Evolutionary conservation across 1,284 basidiomycete genomes (phyloP), one percentile per base, ranked within the genome.

Genomic region (Pseudozyma pruni): DNA sequence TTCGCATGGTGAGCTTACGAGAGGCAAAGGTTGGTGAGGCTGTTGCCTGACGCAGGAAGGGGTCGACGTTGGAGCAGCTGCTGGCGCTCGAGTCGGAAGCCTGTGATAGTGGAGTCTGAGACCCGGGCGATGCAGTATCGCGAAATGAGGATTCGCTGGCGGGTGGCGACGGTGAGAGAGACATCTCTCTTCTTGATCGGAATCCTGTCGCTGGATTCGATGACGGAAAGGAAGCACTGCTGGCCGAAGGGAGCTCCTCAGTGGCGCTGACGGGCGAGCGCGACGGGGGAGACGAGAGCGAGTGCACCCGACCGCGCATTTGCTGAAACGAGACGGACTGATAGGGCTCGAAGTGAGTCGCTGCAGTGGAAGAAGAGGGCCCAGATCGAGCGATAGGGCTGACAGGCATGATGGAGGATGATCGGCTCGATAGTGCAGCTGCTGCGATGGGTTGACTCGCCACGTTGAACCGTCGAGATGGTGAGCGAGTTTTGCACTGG

Each of bases 41-140:
- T 11, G 35, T 37, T 17, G 45, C 13, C 8, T 47, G 45, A n/a
- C 19, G 29, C 13, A 3, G 27, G 19, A 33, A 34, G 1, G 35
- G 13, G 23, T 40, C 11, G 19, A 16, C 11, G 16, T 52, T 34
- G 16, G 37, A 27, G 31, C 16, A 59, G 47, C 46, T 54, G 43
- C 43, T 41, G 8, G 56, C 51, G 17, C 56, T 59, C 19, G 62
- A 66, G 14, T 59, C 62, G 29, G 56, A 59, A 11, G 62, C 62
- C 41, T 55, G 33, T 5, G 47, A 42, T 9, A 46, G 9, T 3
- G 55, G 49, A 5, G 55, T 51, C 19, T 41, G 37, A 17, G 55
- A 42, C 10, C 9, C 13, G 2, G 31, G 38, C 6, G 42, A 1
- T 7, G 32, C 13, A 11, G 11, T 22, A 7, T 8, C 19, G 17